Evolutionary conservation across 495 filamentous ascomycete genomes (phyloP).

Genomic region (Aspergillus taichungensis): DNA sequence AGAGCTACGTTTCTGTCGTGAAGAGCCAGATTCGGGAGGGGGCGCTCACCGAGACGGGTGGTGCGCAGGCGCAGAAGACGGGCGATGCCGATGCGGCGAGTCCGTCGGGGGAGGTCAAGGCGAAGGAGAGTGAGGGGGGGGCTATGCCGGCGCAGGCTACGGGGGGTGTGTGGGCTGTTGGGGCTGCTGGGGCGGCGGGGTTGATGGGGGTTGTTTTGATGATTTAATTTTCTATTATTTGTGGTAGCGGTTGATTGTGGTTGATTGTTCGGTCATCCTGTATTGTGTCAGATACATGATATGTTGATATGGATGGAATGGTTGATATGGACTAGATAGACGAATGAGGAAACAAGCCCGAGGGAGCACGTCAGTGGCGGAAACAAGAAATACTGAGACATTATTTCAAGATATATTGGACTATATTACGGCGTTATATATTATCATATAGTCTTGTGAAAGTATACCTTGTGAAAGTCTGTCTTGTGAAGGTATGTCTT

Average conservation of each 20-base stretch:
- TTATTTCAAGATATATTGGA: too few relatives aligned
- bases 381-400: too few relatives aligned
- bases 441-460: too few relatives aligned
- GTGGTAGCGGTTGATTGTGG: background rate
- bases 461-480: too few relatives aligned
- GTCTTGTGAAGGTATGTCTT: too few relatives aligned
- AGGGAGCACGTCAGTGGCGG: too few relatives aligned
- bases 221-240: background rate
- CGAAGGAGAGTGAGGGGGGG: background rate
- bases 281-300: background rate
- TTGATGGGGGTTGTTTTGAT: constrained; percentile 3
- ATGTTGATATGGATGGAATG: background rate
- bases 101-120: background rate
- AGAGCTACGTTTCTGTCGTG: constrained; percentile 26
- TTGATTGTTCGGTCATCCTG: too few relatives aligned
- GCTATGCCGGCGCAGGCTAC: background rate
- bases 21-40: constrained; percentile 19
- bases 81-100: background rate
- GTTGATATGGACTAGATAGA: background rate
- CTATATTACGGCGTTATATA: too few relatives aligned
- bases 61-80: background rate
- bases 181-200: constrained; percentile 3
- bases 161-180: background rate
- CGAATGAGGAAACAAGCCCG: too few relatives aligned
- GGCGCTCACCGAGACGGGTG: constrained; percentile 18